phyloP scores from a whole-genome alignment of 140 eudicot genomes.

The Erigeron philadelphicus region DNA sequence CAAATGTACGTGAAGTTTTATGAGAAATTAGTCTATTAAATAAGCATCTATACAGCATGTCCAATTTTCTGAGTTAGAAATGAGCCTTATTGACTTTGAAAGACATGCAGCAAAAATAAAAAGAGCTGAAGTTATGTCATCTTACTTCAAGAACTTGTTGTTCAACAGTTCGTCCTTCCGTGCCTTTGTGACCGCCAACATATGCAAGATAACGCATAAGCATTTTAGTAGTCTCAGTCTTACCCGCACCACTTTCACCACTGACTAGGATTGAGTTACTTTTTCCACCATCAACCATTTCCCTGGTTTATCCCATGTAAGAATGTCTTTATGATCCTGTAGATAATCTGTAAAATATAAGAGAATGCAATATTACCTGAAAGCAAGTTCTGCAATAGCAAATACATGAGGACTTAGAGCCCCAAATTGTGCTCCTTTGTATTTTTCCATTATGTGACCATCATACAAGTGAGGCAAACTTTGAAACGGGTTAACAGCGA shows the following conservation, averaged over 20 bases:
- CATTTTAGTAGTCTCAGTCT: conserved; percentile 98
- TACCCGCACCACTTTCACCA: conserved; percentile 99
- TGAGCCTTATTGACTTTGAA: conserved; percentile 4
- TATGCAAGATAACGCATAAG: conserved; percentile 98
- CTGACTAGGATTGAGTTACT: conserved; percentile 94
- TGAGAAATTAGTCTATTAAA: neutral
- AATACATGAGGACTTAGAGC: conserved; percentile 94
- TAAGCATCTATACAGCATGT: conserved; percentile 3
- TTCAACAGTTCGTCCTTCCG: conserved; percentile 96
- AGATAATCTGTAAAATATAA: conserved; percentile 15
- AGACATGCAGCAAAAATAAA: conserved; percentile 1
- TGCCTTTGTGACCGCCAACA: conserved; percentile 88
- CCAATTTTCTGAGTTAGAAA: neutral
- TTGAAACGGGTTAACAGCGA: conserved; percentile 96
- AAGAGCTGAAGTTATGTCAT: conserved; percentile 21
- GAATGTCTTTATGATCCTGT: conserved; percentile 17
- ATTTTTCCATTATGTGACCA: conserved; percentile 80
- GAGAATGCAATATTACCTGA: conserved; percentile 47
- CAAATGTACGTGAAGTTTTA: neutral
- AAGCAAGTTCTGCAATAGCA: conserved; percentile 90
- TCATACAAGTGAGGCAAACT: conserved; percentile 80
- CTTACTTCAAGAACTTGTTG: conserved; percentile 98
- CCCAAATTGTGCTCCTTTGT: conserved; percentile 86
- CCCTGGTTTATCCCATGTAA: conserved; percentile 54
- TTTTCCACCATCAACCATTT: conserved; percentile 83